These are phyloP conservation scores for Paraleonurus japonicus DNA, from an alignment of 257 asterid genomes.

Conservation along the genomic window DNA sequence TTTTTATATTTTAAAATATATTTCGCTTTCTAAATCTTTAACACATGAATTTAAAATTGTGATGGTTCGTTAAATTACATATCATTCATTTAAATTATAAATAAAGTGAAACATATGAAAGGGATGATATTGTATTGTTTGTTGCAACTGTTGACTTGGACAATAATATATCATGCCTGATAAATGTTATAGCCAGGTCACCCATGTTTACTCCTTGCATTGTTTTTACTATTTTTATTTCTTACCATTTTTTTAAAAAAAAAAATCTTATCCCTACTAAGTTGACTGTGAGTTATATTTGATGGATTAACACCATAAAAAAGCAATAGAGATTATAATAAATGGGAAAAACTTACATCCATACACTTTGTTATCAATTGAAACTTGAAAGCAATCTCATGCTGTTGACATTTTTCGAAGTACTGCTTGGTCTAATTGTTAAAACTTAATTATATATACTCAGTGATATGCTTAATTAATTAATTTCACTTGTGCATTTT, in stretches of 20 bases:
- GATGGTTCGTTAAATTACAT: no score
- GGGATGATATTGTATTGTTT: no score
- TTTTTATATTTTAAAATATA: no score
- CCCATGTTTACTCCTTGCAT: constrained; percentile 16
- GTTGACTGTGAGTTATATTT: neutral
- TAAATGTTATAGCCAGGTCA: constrained; percentile 1
- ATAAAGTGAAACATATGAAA: no score
- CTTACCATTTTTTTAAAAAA: neutral
- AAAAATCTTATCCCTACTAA: neutral
- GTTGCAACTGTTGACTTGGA: neutral
- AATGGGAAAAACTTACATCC: neutral
- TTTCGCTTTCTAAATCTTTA: no score
- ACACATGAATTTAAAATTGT: no score
- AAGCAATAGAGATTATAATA: neutral
- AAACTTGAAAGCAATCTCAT: neutral
- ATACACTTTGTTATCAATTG: neutral
- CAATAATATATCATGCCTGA: neutral
- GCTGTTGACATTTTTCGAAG: constrained; percentile 1
- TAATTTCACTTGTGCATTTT: neutral
- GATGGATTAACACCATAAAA: neutral
- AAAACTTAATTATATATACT: neutral
- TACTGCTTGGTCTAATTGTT: neutral
- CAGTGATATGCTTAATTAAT: no score
- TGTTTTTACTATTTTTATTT: neutral
- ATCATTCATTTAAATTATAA: no score